Evolutionary conservation across 768 basidiomycete genomes (phyloP).

Genomic region (Gloeostereum incarnatum): DNA sequence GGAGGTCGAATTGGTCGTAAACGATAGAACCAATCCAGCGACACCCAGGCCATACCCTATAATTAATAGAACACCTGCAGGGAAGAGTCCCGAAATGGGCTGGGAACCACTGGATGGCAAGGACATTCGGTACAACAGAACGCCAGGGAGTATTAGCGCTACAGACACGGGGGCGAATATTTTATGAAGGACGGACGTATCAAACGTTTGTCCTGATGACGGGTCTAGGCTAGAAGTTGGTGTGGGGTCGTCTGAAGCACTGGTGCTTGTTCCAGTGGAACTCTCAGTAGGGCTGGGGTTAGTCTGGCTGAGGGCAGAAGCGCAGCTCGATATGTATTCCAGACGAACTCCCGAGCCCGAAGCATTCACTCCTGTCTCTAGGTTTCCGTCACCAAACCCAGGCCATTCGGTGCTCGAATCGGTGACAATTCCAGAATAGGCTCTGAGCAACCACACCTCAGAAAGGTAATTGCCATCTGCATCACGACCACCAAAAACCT

Average conservation of each 20-base stretch:
- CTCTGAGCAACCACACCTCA: conserved; percentile 72
- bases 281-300: conserved; percentile 14
- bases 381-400: conserved; percentile 54
- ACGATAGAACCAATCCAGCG: conserved; percentile 51
- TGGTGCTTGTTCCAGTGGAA: conserved; percentile 12
- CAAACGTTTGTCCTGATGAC: conserved; percentile 11
- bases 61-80: conserved; percentile 29
- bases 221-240: conserved; percentile 5
- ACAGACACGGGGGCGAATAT: conserved; percentile 34
- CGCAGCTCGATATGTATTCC: conserved; percentile 53
- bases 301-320: conserved; percentile 22
- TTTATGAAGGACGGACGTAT: conserved; percentile 36
- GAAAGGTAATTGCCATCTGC: conserved; percentile 54
- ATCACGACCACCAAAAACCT: conserved; percentile 73
- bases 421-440: conserved; percentile 57
- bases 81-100: no score
- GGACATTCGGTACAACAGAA: conserved; percentile 25
- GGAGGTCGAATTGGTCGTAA: conserved; percentile 42
- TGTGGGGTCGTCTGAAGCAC: conserved; percentile 13
- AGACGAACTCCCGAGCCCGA: conserved; percentile 59
- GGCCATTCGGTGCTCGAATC: conserved; percentile 47
- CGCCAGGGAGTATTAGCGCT: conserved; percentile 23
- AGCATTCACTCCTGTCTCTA: conserved; percentile 56
- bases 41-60: conserved; percentile 52
- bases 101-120: conserved; percentile 13